A percentile compares a stretch with the other conserved stretches of the same genome.
phyloP scores from a whole-genome alignment of 2,329 filamentous ascomycete species.

The Trichoderma lentiforme region DNA sequence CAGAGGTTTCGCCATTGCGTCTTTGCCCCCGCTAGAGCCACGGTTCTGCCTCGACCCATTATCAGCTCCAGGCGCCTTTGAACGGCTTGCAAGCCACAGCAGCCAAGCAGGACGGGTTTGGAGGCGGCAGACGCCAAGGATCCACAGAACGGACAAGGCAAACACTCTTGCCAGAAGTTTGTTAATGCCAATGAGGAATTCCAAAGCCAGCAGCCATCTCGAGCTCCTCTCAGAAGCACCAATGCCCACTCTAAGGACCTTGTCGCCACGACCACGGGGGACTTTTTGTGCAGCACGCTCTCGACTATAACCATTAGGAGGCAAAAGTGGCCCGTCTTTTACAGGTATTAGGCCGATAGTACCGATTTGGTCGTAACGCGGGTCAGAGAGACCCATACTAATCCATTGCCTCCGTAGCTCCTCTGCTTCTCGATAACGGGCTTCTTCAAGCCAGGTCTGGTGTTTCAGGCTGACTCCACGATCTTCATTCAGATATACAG shows the following conservation, averaged over 20 bases:
- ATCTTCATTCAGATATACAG: conserved; percentile 92
- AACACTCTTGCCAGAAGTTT: conserved; percentile 33
- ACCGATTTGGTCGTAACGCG: conserved; percentile 51
- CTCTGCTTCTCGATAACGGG: conserved; percentile 75
- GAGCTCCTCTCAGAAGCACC: conserved; percentile 76
- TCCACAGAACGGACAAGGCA: conserved; percentile 47
- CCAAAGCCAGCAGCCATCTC: conserved; percentile 71
- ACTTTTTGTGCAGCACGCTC: conserved; percentile 65
- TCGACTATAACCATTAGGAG: conserved; percentile 61
- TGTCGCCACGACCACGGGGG: conserved; percentile 44
- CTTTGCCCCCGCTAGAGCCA: neutral
- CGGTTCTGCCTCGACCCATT: neutral
- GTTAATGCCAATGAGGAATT: conserved; percentile 73
- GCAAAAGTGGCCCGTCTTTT: conserved; percentile 42
- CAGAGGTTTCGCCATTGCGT: neutral
- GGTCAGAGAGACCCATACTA: conserved; percentile 44
- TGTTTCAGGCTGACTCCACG: conserved; percentile 67
- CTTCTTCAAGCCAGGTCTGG: conserved; percentile 89
- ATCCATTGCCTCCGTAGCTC: conserved; percentile 51
- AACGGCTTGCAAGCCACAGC: conserved; percentile 47
- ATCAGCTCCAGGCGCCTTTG: conserved; percentile 27
- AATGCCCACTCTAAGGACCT: conserved; percentile 60
- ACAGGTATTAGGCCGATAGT: conserved; percentile 55
- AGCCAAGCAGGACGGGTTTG: conserved; percentile 49
- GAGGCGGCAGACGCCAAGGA: conserved; percentile 49